These are phyloP conservation scores for Parietichytrium sp. DNA, from an alignment of 108 stramenopile species.

Conservation along the genomic window DNA sequence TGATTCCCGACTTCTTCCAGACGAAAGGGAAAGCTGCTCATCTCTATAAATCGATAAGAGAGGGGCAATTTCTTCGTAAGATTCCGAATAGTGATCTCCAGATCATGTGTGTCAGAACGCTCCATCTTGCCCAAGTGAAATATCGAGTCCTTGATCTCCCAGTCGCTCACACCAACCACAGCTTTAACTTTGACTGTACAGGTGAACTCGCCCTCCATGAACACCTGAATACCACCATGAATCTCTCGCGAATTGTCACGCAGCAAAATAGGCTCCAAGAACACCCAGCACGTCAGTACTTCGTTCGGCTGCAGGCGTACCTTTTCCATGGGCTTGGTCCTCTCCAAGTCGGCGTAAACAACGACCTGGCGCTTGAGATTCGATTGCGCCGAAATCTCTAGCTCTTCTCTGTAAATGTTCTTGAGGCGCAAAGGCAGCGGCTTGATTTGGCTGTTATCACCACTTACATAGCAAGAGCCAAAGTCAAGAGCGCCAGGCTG, in stretches of 20 bases:
- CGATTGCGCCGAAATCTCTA: not conserved
- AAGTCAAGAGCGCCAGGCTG: not conserved
- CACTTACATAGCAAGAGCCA: conserved; percentile 15
- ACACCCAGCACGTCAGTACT: not conserved
- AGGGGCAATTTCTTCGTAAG: too few species aligned
- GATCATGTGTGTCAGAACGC: too few species aligned
- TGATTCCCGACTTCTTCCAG: too few species aligned
- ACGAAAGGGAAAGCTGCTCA: too few species aligned
- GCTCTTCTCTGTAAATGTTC: not conserved
- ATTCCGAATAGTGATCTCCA: too few species aligned
- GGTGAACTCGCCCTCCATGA: conserved; percentile 17
- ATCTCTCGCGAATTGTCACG: not conserved
- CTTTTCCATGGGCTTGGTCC: conserved; percentile 1
- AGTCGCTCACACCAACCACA: not conserved
- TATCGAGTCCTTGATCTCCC: not conserved
- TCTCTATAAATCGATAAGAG: too few species aligned
- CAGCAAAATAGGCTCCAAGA: not conserved
- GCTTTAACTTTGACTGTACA: conserved; percentile 22
- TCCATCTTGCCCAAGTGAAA: not conserved
- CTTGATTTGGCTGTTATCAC: not conserved
- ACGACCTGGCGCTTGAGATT: not conserved
- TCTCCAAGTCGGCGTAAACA: not conserved
- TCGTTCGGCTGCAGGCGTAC: not conserved
- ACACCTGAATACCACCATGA: conserved; percentile 15
- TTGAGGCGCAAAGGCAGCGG: not conserved